Conservation (phyloP, 768 basidiomycete species). For the Tulasnella sp. region DNA sequence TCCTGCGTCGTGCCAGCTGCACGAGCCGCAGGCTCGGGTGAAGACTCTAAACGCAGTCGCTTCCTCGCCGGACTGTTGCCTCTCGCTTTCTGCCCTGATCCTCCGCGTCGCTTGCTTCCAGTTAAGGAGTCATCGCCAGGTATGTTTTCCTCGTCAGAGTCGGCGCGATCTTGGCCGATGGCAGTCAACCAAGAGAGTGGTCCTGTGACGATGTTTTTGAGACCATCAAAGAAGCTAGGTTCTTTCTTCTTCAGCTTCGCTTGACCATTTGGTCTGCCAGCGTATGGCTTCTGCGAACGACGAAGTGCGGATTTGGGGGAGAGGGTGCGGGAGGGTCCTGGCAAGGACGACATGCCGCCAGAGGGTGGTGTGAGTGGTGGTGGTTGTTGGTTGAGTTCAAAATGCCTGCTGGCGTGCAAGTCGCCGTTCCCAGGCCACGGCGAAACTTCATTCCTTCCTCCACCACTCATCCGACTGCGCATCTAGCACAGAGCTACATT, state of each 20-base stretch:
- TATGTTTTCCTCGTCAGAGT: conserved; percentile 3
- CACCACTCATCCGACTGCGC: background rate
- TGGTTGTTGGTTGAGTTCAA: background rate
- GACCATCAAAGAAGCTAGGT: conserved; percentile 9
- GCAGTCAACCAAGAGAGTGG: conserved; percentile 6
- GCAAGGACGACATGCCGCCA: background rate
- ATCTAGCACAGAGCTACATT: too few relatives aligned
- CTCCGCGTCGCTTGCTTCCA: conserved; percentile 3
- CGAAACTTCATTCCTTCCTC: background rate
- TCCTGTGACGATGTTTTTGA: conserved; percentile 11
- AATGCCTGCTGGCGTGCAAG: background rate
- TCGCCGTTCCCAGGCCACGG: background rate
- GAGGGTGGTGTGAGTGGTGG: background rate
- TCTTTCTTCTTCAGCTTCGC: conserved; percentile 2
- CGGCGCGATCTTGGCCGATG: background rate
- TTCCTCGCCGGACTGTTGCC: conserved; percentile 1
- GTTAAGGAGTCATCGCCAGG: background rate
- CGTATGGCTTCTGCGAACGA: conserved; percentile 9
- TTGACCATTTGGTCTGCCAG: background rate
- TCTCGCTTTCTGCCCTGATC: background rate
- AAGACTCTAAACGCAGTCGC: background rate
- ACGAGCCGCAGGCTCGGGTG: background rate
- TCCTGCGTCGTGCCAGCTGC: background rate
- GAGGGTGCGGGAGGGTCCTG: background rate
- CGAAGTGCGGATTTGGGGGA: background rate